A percentile compares a stretch with the other conserved stretches of the same genome.
Conservation (phyloP, 75 land plant genomes). For the Adiantum capillusveneris region DNA sequence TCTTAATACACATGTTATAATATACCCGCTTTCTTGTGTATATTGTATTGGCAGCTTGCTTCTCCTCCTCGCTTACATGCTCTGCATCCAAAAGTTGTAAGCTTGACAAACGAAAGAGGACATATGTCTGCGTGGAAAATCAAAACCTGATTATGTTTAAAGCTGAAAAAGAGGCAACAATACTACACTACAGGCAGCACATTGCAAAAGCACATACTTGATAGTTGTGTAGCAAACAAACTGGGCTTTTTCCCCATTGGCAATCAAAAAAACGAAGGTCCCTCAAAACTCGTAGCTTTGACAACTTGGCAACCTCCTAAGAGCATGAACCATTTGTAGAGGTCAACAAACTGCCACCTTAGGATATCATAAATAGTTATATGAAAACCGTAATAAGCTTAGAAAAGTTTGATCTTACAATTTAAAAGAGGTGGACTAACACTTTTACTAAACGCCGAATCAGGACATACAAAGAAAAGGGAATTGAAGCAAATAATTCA, state of each 20-base stretch:
- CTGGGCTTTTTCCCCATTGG: conserved; percentile 35
- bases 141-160: not conserved
- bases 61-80: conserved; percentile 19
- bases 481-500: too few species aligned
- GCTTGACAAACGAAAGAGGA: conserved; percentile 27
- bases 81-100: conserved; percentile 23
- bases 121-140: conserved; percentile 27
- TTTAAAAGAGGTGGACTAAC: too few species aligned
- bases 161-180: not conserved
- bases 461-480: too few species aligned
- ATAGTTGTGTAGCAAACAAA: conserved; percentile 37
- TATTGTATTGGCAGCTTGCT: conserved; percentile 28
- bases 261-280: conserved; percentile 34
- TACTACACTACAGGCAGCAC: not conserved
- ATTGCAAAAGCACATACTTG: conserved; percentile 13
- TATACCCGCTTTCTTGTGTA: conserved; percentile 36
- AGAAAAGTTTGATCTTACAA: too few species aligned
- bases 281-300: conserved; percentile 25
- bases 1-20: conserved; percentile 41
- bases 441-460: too few species aligned
- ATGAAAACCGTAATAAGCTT: too few species aligned
- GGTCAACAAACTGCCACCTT: too few species aligned
- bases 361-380: too few species aligned
- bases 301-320: conserved; percentile 37
- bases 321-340: not conserved